Conservation (phyloP, 2,329 filamentous ascomycete species). For the Leptographium lundbergii region DNA sequence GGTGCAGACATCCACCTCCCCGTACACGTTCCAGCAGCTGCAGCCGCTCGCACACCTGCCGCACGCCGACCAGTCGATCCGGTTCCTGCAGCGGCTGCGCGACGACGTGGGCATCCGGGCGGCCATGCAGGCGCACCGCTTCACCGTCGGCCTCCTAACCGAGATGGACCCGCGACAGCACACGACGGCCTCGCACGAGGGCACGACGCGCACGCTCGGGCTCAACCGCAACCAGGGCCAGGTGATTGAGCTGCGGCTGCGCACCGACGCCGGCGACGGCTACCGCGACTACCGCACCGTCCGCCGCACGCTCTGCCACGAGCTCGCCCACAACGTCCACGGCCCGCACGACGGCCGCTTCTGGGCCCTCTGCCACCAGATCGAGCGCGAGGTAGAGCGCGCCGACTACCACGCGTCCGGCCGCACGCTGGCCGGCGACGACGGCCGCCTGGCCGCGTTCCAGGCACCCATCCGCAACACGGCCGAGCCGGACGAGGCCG, state of each 20-base stretch:
- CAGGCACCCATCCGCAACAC: slow-evolving; percentile 31
- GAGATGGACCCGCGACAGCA: slow-evolving; percentile 89
- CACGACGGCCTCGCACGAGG: slow-evolving; percentile 59
- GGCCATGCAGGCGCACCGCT: slow-evolving; percentile 73
- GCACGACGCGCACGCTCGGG: slow-evolving; percentile 64
- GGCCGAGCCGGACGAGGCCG: slow-evolving; percentile 27
- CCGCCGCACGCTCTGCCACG: slow-evolving; percentile 84
- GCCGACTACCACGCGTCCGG: slow-evolving; percentile 71
- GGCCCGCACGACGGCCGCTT: slow-evolving; percentile 75
- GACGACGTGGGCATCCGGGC: slow-evolving; percentile 76
- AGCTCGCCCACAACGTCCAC: slow-evolving; percentile 85
- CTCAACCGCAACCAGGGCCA: slow-evolving; percentile 81
- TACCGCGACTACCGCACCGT: slow-evolving; percentile 90
- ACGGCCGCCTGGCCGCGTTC: slow-evolving; percentile 19
- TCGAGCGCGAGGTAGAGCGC: slow-evolving; percentile 72
- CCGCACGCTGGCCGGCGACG: slow-evolving; percentile 46
- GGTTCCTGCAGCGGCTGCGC: slow-evolving; percentile 62
- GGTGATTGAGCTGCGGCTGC: slow-evolving; percentile 76
- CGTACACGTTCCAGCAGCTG: slow-evolving; percentile 65
- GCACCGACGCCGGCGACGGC: slow-evolving; percentile 91
- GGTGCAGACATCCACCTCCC: background rate
- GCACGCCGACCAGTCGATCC: slow-evolving; percentile 54
- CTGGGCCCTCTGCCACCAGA: slow-evolving; percentile 77
- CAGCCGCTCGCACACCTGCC: slow-evolving; percentile 68
- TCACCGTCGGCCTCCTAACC: slow-evolving; percentile 73